Conservation (phyloP, 176 grass and related monocot species). For the Thinopyrum elongatum region DNA sequence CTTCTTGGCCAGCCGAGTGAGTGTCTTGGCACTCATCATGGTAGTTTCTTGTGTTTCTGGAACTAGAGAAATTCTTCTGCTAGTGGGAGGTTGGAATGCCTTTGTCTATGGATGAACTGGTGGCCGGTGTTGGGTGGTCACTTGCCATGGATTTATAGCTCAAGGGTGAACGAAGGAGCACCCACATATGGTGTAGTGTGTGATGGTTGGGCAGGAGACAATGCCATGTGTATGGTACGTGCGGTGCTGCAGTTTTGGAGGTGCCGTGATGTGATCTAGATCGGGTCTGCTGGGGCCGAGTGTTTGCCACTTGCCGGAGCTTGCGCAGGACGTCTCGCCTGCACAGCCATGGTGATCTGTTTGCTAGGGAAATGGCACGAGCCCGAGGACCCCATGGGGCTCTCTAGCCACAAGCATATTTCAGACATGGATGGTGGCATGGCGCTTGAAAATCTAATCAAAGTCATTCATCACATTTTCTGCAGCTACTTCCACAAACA, state of each 20-base stretch:
- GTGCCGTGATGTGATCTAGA: background rate
- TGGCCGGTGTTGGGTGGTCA: background rate
- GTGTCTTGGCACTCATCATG: slow-evolving; percentile 30
- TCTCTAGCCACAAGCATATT: background rate
- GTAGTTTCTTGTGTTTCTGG: background rate
- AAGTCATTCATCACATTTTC: background rate
- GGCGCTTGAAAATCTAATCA: background rate
- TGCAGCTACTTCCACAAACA: background rate
- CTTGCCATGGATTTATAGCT: background rate
- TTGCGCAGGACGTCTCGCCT: background rate
- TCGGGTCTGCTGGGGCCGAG: background rate
- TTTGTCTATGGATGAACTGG: background rate
- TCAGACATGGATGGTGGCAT: background rate
- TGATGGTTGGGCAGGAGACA: background rate
- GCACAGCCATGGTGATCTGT: background rate
- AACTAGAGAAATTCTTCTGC: background rate
- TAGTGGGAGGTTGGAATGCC: background rate
- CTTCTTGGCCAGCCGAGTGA: slow-evolving; percentile 34
- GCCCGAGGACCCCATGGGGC: background rate
- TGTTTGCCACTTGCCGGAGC: background rate
- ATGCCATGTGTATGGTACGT: background rate
- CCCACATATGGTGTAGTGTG: background rate
- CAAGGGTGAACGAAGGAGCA: background rate
- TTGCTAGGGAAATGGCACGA: background rate
- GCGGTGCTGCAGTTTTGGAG: background rate